Percentiles rank a stretch among this genome's conserved stretches.
phyloP scores from a whole-genome alignment of 805 yeast genomes.

The Helenozyma baotianmanensis region DNA sequence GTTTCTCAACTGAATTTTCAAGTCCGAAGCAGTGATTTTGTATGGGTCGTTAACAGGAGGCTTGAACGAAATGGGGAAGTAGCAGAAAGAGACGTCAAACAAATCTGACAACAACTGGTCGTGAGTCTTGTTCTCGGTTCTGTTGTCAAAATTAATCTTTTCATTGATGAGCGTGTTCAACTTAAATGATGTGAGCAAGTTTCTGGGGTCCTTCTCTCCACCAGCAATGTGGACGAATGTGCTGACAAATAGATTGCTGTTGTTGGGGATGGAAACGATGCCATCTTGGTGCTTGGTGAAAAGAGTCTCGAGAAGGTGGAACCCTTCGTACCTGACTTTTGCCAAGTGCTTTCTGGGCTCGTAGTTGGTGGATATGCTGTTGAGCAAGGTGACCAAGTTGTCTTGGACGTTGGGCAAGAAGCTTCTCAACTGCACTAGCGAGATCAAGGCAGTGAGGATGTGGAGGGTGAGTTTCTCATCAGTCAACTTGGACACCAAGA shows the following conservation, averaged over 20 bases:
- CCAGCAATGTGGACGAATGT: constrained; percentile 65
- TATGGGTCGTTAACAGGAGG: constrained; percentile 91
- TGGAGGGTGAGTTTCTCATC: constrained; percentile 54
- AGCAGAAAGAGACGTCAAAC: constrained; percentile 88
- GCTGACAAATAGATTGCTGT: constrained; percentile 43
- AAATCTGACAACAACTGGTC: constrained; percentile 53
- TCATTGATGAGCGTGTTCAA: constrained; percentile 47
- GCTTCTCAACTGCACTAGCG: constrained; percentile 49
- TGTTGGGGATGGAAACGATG: constrained; percentile 11
- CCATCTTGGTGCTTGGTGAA: constrained; percentile 23
- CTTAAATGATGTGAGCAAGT: constrained; percentile 65
- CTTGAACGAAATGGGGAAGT: constrained; percentile 91
- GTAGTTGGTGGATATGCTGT: constrained; percentile 27
- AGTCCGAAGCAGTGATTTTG: constrained; percentile 67
- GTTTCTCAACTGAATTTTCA: constrained; percentile 56
- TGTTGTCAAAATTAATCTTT: constrained; percentile 26
- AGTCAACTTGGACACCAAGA: constrained; percentile 61
- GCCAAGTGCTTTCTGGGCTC: constrained; percentile 59
- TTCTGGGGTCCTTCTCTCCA: constrained; percentile 94
- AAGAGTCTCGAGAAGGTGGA: constrained; percentile 42
- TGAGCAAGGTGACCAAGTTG: constrained; percentile 35
- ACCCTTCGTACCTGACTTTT: constrained; percentile 55
- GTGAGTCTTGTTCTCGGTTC: constrained; percentile 26
- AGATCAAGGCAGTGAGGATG: constrained; percentile 49
- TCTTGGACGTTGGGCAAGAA: constrained; percentile 30